Percentiles rank a stretch among this genome's conserved stretches.
Evolutionary conservation across 192 early-diverging fungal species (phyloP).

Genomic region (Entomortierella chlamydospora): DNA sequence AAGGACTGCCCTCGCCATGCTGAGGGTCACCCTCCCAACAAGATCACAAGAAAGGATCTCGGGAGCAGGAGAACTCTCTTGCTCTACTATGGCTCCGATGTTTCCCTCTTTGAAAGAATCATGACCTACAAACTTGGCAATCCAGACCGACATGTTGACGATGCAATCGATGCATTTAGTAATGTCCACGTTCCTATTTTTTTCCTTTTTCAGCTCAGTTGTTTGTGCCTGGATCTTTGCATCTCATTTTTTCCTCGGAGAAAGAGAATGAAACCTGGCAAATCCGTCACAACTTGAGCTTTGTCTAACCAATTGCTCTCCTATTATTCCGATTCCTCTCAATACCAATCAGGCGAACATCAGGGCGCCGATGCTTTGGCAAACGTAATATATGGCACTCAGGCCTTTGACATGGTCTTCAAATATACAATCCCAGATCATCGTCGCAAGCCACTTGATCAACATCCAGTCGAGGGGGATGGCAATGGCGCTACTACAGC

Average conservation of each 20-base stretch:
- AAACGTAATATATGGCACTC: conserved; percentile 50
- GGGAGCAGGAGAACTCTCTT: conserved; percentile 25
- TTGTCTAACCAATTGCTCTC: conserved; percentile 1
- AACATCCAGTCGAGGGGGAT: conserved; percentile 24
- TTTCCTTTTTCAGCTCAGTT: too few relatives aligned
- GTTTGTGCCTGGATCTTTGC: too few relatives aligned
- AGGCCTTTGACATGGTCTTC: conserved; percentile 56
- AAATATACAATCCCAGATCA: conserved; percentile 47
- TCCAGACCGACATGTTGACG: conserved; percentile 32
- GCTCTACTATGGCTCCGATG: conserved; percentile 46
- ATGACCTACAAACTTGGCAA: conserved; percentile 24
- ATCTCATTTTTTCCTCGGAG: too few relatives aligned
- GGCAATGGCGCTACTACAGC: not conserved
- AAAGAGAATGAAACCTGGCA: too few relatives aligned
- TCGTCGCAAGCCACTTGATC: conserved; percentile 21
- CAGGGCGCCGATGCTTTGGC: conserved; percentile 55
- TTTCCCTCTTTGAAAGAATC: conserved; percentile 40
- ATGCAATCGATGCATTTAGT: conserved; percentile 52
- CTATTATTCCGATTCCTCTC: too few relatives aligned
- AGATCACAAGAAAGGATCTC: conserved; percentile 19
- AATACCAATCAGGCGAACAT: conserved; percentile 43
- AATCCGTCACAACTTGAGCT: too few relatives aligned
- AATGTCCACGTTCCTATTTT: too few relatives aligned
- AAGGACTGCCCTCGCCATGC: conserved; percentile 45
- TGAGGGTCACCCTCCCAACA: conserved; percentile 32